phyloP scores from a whole-genome alignment of 1,284 basidiomycete species.

The Moesziomyces sp. region DNA sequence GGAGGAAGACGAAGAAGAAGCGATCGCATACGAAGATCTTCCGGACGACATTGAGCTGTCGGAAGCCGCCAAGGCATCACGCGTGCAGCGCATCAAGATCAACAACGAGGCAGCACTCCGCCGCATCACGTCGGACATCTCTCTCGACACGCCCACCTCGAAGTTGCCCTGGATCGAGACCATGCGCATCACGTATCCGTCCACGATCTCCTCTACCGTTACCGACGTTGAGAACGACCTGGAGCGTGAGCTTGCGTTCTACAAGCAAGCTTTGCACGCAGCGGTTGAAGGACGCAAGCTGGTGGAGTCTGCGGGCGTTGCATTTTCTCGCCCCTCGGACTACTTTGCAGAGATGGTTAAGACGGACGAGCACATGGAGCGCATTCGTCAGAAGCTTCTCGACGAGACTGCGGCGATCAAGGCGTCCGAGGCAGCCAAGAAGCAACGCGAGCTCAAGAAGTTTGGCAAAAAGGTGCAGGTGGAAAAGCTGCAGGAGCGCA shows the following conservation, averaged over 20 bases:
- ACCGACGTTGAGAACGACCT: constrained; percentile 81
- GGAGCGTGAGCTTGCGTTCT: constrained; percentile 94
- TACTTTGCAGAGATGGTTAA: constrained; percentile 99
- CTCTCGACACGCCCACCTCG: constrained; percentile 49
- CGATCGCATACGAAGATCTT: constrained; percentile 52
- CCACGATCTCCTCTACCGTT: constrained; percentile 71
- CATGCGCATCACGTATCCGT: constrained; percentile 56
- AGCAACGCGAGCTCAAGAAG: constrained; percentile 94
- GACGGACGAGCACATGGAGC: constrained; percentile 96
- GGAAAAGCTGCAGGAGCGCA: constrained; percentile 83
- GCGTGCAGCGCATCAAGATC: constrained; percentile 60
- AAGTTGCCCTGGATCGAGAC: constrained; percentile 66
- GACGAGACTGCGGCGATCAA: constrained; percentile 91
- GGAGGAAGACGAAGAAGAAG: constrained; percentile 31
- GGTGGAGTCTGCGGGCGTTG: constrained; percentile 79
- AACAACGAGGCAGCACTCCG: constrained; percentile 60
- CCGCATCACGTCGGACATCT: constrained; percentile 57
- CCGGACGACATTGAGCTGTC: constrained; percentile 56
- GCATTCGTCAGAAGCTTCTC: constrained; percentile 87
- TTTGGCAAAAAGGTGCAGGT: constrained; percentile 96
- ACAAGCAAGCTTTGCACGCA: constrained; percentile 90
- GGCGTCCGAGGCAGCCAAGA: constrained; percentile 88
- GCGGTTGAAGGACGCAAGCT: constrained; percentile 80
- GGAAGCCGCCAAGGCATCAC: constrained; percentile 50
- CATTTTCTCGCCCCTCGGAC: constrained; percentile 91